These are phyloP conservation scores for Gremmenia infestans DNA, from an alignment of 2,329 filamentous ascomycete species.

Conservation along the genomic window DNA sequence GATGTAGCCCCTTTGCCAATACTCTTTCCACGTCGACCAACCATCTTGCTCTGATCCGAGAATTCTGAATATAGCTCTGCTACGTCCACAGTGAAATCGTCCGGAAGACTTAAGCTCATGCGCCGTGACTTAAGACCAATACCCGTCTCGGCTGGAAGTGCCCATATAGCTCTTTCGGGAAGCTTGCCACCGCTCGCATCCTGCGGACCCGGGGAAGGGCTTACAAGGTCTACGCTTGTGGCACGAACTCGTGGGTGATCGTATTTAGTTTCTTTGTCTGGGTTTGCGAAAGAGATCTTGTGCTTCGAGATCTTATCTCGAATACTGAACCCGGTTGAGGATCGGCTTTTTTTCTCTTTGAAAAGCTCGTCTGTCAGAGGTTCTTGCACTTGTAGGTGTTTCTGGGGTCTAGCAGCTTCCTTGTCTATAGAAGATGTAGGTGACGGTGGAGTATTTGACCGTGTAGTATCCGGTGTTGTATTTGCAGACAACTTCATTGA, in stretches of 20 bases:
- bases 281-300: slow-evolving; percentile 16
- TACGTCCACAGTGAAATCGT: slow-evolving; percentile 68
- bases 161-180: slow-evolving; percentile 44
- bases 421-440: slow-evolving; percentile 37
- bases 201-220: slow-evolving; percentile 10
- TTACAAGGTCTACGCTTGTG: slow-evolving; percentile 27
- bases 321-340: slow-evolving; percentile 25
- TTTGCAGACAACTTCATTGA: slow-evolving; percentile 19
- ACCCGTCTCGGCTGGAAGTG: slow-evolving; percentile 61
- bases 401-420: slow-evolving; percentile 25
- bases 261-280: slow-evolving; percentile 9
- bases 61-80: slow-evolving; percentile 66
- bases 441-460: slow-evolving; percentile 36
- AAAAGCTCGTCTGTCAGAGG: slow-evolving; percentile 32
- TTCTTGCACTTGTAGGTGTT: slow-evolving; percentile 8
- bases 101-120: slow-evolving; percentile 67
- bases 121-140: slow-evolving; percentile 75
- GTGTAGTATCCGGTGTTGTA: slow-evolving; percentile 18
- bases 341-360: slow-evolving; percentile 42
- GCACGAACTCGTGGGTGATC: slow-evolving; percentile 16
- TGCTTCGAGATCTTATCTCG: slow-evolving; percentile 20
- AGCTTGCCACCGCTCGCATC: slow-evolving; percentile 24
- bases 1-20: slow-evolving; percentile 80
- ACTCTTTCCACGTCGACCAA: slow-evolving; percentile 67
- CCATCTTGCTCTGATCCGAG: slow-evolving; percentile 63